phyloP scores from a whole-genome alignment of 2,329 filamentous ascomycete species.

The Talaromyces sp. region DNA sequence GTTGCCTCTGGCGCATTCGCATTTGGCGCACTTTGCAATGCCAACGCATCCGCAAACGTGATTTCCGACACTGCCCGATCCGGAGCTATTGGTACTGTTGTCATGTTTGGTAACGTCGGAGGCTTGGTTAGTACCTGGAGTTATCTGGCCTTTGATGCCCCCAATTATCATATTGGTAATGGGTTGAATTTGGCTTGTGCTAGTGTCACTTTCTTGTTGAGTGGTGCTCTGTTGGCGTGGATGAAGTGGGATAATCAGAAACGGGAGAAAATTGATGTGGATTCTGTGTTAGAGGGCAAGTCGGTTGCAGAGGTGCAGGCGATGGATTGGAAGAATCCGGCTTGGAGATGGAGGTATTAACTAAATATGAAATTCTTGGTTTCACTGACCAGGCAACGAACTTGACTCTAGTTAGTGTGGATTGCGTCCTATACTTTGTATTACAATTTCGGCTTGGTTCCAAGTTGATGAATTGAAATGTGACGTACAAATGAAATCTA shows the following conservation, averaged over 20 bases:
- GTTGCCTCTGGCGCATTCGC: slow-evolving; percentile 75
- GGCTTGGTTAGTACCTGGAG: slow-evolving; percentile 65
- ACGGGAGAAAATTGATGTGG: slow-evolving; percentile 53
- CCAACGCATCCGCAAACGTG: slow-evolving; percentile 66
- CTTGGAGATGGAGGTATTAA: slow-evolving; percentile 56
- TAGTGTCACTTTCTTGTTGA: slow-evolving; percentile 54
- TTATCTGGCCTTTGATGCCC: slow-evolving; percentile 61
- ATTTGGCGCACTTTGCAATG: slow-evolving; percentile 63
- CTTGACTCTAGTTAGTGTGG: too few species aligned
- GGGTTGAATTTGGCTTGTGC: slow-evolving; percentile 64
- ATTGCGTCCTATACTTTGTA: too few species aligned
- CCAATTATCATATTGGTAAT: slow-evolving; percentile 68
- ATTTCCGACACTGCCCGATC: slow-evolving; percentile 67
- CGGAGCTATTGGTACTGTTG: slow-evolving; percentile 53
- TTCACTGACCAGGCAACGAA: too few species aligned
- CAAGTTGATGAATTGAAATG: too few species aligned
- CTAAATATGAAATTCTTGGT: not conserved
- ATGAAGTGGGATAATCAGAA: slow-evolving; percentile 62
- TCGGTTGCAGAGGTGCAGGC: slow-evolving; percentile 54
- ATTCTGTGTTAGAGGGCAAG: slow-evolving; percentile 55
- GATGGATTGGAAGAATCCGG: slow-evolving; percentile 65
- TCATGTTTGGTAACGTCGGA: slow-evolving; percentile 72
- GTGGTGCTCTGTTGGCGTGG: slow-evolving; percentile 53
- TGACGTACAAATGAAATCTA: not conserved
- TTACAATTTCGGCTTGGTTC: too few species aligned